Percentiles rank a stretch among this genome's conserved stretches.
Conservation (phyloP, 768 basidiomycete species). For the Pleurotus platypus region DNA sequence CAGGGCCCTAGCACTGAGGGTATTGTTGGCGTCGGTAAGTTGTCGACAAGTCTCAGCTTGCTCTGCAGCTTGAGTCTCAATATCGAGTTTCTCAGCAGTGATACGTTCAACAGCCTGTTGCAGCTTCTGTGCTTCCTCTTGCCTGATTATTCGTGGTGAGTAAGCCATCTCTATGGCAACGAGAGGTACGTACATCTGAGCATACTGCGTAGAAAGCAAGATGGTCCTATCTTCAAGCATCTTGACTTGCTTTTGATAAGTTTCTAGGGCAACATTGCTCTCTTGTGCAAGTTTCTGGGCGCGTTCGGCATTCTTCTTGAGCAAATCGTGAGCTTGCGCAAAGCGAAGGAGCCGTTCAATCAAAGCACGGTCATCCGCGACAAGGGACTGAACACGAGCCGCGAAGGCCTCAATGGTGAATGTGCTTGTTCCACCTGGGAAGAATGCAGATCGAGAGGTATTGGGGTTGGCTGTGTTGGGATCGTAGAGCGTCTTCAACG, state of each 20-base stretch:
- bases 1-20: slow-evolving; percentile 69
- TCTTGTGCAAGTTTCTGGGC: slow-evolving; percentile 90
- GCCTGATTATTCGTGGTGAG: slow-evolving; percentile 31
- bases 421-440: slow-evolving; percentile 9
- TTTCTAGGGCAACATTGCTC: slow-evolving; percentile 73
- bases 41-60: slow-evolving; percentile 73
- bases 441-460: slow-evolving; percentile 21
- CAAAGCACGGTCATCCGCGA: slow-evolving; percentile 79
- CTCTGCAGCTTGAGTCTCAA: slow-evolving; percentile 66
- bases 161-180: slow-evolving; percentile 9
- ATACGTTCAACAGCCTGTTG: slow-evolving; percentile 60
- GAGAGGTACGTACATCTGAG: slow-evolving; percentile 46
- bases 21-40: slow-evolving; percentile 76
- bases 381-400: slow-evolving; percentile 71
- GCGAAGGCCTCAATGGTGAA: slow-evolving; percentile 71
- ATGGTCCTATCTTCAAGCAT: slow-evolving; percentile 75
- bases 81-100: slow-evolving; percentile 56
- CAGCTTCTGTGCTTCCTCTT: slow-evolving; percentile 62
- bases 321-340: slow-evolving; percentile 84
- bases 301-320: slow-evolving; percentile 90
- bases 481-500: slow-evolving; percentile 80
- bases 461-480: slow-evolving; percentile 1
- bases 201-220: slow-evolving; percentile 44
- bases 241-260: slow-evolving; percentile 86
- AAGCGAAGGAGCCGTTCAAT: slow-evolving; percentile 83